Base-by-base conservation (phyloP, 441 rosid species). In the Pelargonium citronellum region DNA sequence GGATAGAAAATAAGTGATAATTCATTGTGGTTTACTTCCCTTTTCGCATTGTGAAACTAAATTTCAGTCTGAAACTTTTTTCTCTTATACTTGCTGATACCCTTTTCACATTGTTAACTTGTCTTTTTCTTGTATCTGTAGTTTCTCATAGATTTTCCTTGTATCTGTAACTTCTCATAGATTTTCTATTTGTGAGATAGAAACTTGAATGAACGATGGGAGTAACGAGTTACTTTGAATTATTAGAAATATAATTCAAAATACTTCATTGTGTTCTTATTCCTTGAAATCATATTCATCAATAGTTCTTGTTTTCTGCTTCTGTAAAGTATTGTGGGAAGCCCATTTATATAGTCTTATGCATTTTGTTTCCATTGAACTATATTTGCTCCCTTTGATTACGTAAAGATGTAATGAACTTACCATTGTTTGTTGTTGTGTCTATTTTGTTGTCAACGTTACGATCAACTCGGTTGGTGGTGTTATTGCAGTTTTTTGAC, bases 401-500 rank as follows among this genome's bases (percentile, higher is more conserved):
- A 5, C 17, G 22, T 55, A 15, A 15, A 55, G 8, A 55, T 55
- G 61, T 55, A 37, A 37, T 37, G 41, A 37, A 37, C 41, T 37
- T 37, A 15, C 61, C 17, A 16, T 15, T 24, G 17, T 5, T 15
- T 55, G 19, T 17, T 55, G 9, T 37, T 37, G 41, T 37, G 41
- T 37, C 41, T 37, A 37, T 17, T 15, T 55, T 53, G 20, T 5
- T 5, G 19, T 55, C 61, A 15, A 4, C 61, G 20, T 55, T 1
- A 15, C 19, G 2, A 16, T 55, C 1, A 55, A 55, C 61, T 55
- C 9, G 15, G 19, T 55, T 55, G 61, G 61, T 55, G 61, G 19
- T 15, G 22, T 72, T 57, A 74, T 68, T 79, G 62, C 80, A 85
- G 87, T 55, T 15, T 55, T 55, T 55, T 55, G 61, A 55, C 7